Conservation (phyloP, 1,139 yeast genomes). For the Nakaseomyces delphensis region DNA sequence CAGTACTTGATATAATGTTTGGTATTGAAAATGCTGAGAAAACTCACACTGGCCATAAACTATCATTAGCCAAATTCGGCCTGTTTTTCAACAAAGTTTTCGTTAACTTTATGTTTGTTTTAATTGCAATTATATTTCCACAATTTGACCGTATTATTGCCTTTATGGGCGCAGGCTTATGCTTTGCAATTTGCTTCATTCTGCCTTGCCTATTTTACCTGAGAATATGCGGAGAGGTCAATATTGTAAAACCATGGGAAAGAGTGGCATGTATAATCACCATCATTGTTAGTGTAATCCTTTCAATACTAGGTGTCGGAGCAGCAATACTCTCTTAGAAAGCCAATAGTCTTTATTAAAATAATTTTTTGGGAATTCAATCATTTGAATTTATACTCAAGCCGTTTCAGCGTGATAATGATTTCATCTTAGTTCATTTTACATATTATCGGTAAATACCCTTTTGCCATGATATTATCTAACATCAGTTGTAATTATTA, state of each 20-base stretch:
- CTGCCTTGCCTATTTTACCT: slow-evolving; percentile 69
- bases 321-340: slow-evolving; percentile 37
- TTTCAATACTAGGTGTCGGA: slow-evolving; percentile 46
- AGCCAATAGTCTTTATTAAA: too few relatives aligned
- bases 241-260: slow-evolving; percentile 36
- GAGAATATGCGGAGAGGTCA: slow-evolving; percentile 40
- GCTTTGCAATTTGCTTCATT: slow-evolving; percentile 71
- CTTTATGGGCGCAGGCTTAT: slow-evolving; percentile 71
- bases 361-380: too few relatives aligned
- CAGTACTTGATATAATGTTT: slow-evolving; percentile 48
- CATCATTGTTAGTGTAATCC: slow-evolving; percentile 38
- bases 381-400: too few relatives aligned
- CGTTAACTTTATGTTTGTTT: slow-evolving; percentile 38
- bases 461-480: background rate
- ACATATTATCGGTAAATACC: too few relatives aligned
- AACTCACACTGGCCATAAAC: slow-evolving; percentile 12
- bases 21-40: slow-evolving; percentile 31
- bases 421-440: too few relatives aligned
- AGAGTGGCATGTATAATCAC: slow-evolving; percentile 38
- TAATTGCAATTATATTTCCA: slow-evolving; percentile 53
- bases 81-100: slow-evolving; percentile 30
- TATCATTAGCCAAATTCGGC: slow-evolving; percentile 14
- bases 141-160: slow-evolving; percentile 80
- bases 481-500: background rate
- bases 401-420: too few relatives aligned